Base-by-base conservation (phyloP, 1,139 yeast genomes). In the Suhomyces coccinellae region DNA sequence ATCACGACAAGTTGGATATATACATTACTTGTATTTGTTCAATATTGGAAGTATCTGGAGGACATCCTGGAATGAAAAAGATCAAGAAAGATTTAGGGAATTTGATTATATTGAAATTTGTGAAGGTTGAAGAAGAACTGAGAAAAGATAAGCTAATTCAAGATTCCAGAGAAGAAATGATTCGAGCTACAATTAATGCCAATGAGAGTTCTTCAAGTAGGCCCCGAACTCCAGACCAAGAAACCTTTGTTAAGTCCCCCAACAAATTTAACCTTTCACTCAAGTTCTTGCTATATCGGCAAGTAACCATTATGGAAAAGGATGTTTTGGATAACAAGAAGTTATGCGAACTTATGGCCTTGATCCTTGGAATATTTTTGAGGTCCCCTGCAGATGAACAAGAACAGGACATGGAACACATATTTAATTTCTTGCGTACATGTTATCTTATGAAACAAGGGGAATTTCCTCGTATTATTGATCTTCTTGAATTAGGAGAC, bases 251-350 rank as follows among this genome's bases (percentile, higher is more conserved):
- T 8, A 17, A 36, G n/a, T 6, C 12, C 7, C 11, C 38, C 7
- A 11, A 15, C 13, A 14, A 33, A 9, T 40, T 43, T 24, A 20
- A 43, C 12, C n/a, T 26, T 9, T 45, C 61, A 1, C 56, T 69
- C 22, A 73, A 66, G 43, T 57, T 55, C 37, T 43, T 75, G 43
- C 65, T 79, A 31, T 78, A 77, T 48, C 65, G 77, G 32, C 83
- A 79, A 51, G 65, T 70, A 15, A 58, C 68, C 1, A 56, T 77
- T 11, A 67, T 79, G 45, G 61, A 63, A 12, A 57, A 54, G 6
- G 71, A 65, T 2, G 59, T 66, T 1, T 52, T 76, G 24, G 59
- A 61, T 31, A 60, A 59, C 43, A 64, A 63, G 30, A 65, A 62
- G 30, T 49, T 73, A 11, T 61, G 69, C 1, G 62, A 63, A 30